Base-by-base conservation (phyloP, 495 filamentous ascomycete genomes). In the Hypoxylon cercidicola region DNA sequence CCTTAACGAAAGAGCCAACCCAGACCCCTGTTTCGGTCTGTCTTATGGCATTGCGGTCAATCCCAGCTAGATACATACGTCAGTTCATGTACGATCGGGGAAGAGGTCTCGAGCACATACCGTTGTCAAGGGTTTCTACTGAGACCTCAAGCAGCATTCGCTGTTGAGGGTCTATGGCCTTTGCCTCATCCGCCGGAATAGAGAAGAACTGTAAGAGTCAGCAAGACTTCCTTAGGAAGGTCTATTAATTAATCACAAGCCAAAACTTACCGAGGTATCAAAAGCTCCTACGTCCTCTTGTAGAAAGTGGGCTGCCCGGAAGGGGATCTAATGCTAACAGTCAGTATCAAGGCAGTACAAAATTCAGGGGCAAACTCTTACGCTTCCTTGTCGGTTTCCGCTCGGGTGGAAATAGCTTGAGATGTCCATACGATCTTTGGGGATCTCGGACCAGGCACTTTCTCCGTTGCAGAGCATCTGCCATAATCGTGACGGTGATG, bases 271-370 rank as follows among this genome's bases (percentile, higher is more conserved):
- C 12, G 57, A 66, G n/a, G 77, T 77, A 55, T 84, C 80, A 35
- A 82, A 82, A 0, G 52, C 30, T 3, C 53, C 68, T 0, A 79
- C 16, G 58, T 82, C 79, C 12, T 79, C 68, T 12, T 66, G 62
- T n/a, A 94, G 86, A 75, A 91, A 95, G 74, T 89, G 90, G 4
- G 89, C 92, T 50, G 88, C 92, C 11, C 86, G 84, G 0, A 90
- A 87, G 19, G 57, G 64, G 3, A 62, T 57, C 64, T 67, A 10
- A 3, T 39, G 2, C 6, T 13, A 56, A 18, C 0, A 5, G 40
- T 66, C 25, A 66, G 30, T 20, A 7, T 16, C 8, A 9, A 40
- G 35, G 30, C 21, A 50, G 19, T 13, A 1, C 28, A 3, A 3
- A 4, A 16, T 0, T 40, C n/a, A 15, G n/a, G n/a, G 10, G n/a